These are phyloP conservation scores for Daphne laureola DNA, from an alignment of 441 rosid genomes.

Conservation along the genomic window DNA sequence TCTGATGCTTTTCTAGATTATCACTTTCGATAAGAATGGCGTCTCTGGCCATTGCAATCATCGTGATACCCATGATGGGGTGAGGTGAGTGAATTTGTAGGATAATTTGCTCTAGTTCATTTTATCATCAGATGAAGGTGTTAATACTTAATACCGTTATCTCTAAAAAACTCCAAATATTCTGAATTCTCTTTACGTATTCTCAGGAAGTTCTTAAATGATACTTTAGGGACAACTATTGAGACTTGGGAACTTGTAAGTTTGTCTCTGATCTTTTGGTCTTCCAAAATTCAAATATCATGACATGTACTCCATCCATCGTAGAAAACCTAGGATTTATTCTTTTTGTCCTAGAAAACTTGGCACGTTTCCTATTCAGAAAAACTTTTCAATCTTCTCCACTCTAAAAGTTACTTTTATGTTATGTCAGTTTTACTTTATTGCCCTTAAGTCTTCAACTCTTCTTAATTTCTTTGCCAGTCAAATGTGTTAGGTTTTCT, in stretches of 20 bases:
- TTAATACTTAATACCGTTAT: too few relatives aligned
- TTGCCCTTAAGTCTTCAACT: too few relatives aligned
- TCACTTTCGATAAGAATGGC: conserved; percentile 72
- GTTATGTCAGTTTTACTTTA: too few relatives aligned
- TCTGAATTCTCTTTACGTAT: conserved; percentile 15
- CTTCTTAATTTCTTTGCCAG: too few relatives aligned
- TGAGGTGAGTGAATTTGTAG: conserved; percentile 33
- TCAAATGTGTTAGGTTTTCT: too few relatives aligned
- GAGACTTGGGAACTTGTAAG: conserved; percentile 83
- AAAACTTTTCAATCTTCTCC: too few relatives aligned
- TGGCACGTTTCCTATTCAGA: too few relatives aligned
- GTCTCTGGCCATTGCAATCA: conserved; percentile 89
- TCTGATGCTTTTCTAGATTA: conserved; percentile 33
- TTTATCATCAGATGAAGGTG: not conserved
- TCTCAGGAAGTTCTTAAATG: conserved; percentile 43
- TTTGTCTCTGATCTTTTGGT: conserved; percentile 1
- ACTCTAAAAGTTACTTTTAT: too few relatives aligned
- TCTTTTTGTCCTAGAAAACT: too few relatives aligned
- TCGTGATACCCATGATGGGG: conserved; percentile 56
- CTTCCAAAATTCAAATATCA: not conserved
- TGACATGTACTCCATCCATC: too few relatives aligned
- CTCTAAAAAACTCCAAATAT: too few relatives aligned
- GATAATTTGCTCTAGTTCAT: not conserved
- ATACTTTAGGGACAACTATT: conserved; percentile 32
- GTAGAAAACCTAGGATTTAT: too few relatives aligned